Base-by-base conservation (phyloP, 208 protist genomes). In the Angomonas deanei region DNA sequence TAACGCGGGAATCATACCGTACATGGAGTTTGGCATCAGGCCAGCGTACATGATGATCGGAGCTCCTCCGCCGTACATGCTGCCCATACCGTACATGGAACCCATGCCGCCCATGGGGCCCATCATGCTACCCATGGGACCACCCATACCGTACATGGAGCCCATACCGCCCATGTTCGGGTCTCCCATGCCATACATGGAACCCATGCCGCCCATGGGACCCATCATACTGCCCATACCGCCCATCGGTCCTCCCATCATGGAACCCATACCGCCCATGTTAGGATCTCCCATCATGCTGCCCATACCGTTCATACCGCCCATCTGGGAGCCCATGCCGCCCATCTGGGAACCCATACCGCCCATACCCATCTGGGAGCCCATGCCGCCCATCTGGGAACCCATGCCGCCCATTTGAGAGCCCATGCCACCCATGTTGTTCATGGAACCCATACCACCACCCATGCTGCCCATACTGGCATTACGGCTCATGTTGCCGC, bases 171-270 rank as follows among this genome's bases (percentile, higher is more conserved):
- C 61, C 53, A 60, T 64, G 26, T 70, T 74, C 24, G 30, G 32
- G 39, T 64, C 67, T 42, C 36, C 47, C 71, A 77, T 77, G 38
- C 71, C 57, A 24, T 68, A 65, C 71, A 77, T 72, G 33, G 47
- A 58, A 31, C 63, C 62, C 62, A 71, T 68, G 39, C 61, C 63
- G 52, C 56, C 52, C 48, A 78, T 74, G 49, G 57, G 63, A 32
- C 56, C 65, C 13, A 3, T 24, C 63, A 61, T 58, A 47, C 42
- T 56, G 54, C 54, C 57, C 1, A 46, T 39, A 36, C 56, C 50
- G 48, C 53, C 39, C 64, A 63, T 63, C n/a, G n/a, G n/a, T n/a
- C n/a, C n/a, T n/a, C 5, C 32, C 52, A 46, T 32, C 34, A 21
- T 56, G 5, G 17, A 38, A 11, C 64, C 70, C 70, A 68, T 68